Evolutionary conservation across 371 early-diverging fungal genomes (phyloP).

Genomic region (Dentiscutata heterogama): DNA sequence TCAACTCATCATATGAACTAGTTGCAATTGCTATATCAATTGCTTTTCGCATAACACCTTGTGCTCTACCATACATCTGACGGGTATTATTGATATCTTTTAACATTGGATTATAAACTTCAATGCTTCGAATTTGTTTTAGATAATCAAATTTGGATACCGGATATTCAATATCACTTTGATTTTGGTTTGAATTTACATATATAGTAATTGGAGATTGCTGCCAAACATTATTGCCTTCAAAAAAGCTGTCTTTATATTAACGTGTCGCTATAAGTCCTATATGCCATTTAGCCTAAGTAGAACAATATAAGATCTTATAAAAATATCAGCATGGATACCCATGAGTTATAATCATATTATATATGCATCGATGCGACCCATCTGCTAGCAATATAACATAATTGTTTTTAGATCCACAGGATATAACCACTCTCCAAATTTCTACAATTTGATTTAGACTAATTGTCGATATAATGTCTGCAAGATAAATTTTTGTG

Average conservation of each 20-base stretch:
- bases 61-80: too few species aligned
- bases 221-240: neutral
- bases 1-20: too few species aligned
- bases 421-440: neutral
- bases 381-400: neutral
- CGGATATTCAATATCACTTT: too few species aligned
- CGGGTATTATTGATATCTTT: too few species aligned
- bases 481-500: neutral
- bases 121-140: too few species aligned
- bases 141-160: too few species aligned
- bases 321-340: neutral
- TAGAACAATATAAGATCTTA: neutral
- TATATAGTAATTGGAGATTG: neutral
- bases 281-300: constrained; percentile 1
- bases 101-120: too few species aligned
- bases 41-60: too few species aligned
- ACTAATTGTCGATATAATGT: neutral
- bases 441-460: neutral
- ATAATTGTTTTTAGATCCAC: neutral
- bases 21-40: too few species aligned
- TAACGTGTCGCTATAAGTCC: neutral
- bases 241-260: neutral
- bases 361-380: neutral
- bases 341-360: neutral
- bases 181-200: too few species aligned